Conservation (phyloP, 2,329 filamentous ascomycete genomes). For the Aspergillus piperis region DNA sequence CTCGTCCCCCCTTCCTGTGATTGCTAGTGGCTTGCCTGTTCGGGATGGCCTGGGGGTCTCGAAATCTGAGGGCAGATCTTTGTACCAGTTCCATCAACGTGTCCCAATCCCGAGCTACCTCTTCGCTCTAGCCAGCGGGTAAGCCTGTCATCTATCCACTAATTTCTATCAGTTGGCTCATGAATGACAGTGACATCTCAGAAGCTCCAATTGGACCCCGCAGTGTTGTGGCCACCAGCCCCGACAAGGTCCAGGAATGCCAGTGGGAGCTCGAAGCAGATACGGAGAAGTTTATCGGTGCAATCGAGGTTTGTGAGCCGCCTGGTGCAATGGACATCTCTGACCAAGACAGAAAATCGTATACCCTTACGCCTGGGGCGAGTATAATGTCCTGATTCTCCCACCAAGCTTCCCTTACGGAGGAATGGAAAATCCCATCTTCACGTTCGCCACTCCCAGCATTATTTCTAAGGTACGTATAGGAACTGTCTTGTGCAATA, state of each 20-base stretch:
- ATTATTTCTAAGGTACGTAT: conserved; percentile 72
- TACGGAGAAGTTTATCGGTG: conserved; percentile 87
- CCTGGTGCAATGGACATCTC: conserved; percentile 7
- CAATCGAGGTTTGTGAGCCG: conserved; percentile 65
- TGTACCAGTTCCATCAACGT: conserved; percentile 85
- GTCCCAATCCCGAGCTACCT: conserved; percentile 94
- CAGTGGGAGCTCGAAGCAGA: conserved; percentile 91
- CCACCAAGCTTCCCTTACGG: conserved; percentile 90
- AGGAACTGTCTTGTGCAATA: not conserved
- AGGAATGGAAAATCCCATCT: conserved; percentile 84
- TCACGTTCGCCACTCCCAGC: conserved; percentile 92
- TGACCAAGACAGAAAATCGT: conserved; percentile 56
- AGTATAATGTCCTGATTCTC: conserved; percentile 90
- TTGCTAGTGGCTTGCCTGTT: conserved; percentile 77
- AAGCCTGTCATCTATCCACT: conserved; percentile 16
- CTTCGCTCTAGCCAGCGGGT: conserved; percentile 78
- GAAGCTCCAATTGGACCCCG: conserved; percentile 83
- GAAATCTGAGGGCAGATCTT: conserved; percentile 50
- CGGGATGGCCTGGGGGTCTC: conserved; percentile 56
- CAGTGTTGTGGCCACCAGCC: conserved; percentile 81
- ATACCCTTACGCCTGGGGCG: conserved; percentile 89
- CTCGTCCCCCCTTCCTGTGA: conserved; percentile 81
- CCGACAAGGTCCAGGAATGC: conserved; percentile 78
- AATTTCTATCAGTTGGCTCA: conserved; percentile 1
- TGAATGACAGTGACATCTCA: conserved; percentile 69